Evolutionary conservation across 2,329 filamentous ascomycete genomes (phyloP), one percentile per base, ranked within the genome.

Genomic region (Calonectria multiphialidica): DNA sequence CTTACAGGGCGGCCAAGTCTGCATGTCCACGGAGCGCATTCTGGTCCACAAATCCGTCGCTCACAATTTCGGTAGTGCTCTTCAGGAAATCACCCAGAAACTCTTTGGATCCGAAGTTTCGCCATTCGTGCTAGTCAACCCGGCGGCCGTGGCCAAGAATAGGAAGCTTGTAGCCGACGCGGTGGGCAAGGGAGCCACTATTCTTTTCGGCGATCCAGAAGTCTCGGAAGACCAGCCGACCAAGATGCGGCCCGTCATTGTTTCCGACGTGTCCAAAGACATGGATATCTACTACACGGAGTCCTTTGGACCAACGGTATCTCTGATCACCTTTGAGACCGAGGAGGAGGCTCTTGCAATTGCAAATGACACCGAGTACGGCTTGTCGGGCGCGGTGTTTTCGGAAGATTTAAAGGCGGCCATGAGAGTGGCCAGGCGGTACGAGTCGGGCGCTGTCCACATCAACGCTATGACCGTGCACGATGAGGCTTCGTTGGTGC

Each of bases 21-120:
- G 95, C 87, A 96, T 97, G 94, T 89, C 89, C 18, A 96, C 94
- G 0, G 94, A 97, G 83, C 89, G 92, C 25, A 92, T 96, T 49
- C 78, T 91, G 12, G 87, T 91, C 7, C 88, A 90, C 81, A 83
- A 84, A 66, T 81, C 82, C 18, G 76, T 91, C 42, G 81, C 77
- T 1, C 79, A 80, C 3, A 78, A 82, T 13, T 90, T 91, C 74
- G 83, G 84, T 61, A 72, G 79, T 23, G 83, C 83, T 72, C 77
- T 89, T 8, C 76, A 79, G 25, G 79, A 72, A 5, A 79, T 84
- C 28, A 80, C 86, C 21, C 80, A 82, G 49, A 78, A 79, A 23
- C 82, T 88, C 66, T 87, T 86, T 70, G 83, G 85, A 2, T 86
- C 92, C 2, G 85, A 91, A 13, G 92, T 93, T 35, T 87, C 87